These are phyloP conservation scores for Rhodotorula sp. DNA, from an alignment of 1,284 basidiomycete genomes.

Conservation along the genomic window DNA sequence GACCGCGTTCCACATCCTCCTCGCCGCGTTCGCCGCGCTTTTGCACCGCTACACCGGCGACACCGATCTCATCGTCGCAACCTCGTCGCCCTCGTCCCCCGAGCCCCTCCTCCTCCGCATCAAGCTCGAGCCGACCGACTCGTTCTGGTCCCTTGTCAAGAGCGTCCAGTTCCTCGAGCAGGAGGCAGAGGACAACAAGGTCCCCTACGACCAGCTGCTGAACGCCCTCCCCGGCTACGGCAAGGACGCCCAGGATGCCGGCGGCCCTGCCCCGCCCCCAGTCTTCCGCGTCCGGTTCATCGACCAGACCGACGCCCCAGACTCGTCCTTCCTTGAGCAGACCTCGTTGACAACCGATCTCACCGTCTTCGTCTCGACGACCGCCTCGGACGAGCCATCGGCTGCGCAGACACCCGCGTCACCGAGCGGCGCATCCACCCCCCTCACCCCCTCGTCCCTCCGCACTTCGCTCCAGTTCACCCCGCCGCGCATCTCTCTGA, in stretches of 20 bases:
- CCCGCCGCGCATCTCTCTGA: constrained; percentile 65
- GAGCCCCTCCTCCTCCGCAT: constrained; percentile 84
- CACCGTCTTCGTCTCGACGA: constrained; percentile 63
- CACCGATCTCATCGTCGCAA: constrained; percentile 89
- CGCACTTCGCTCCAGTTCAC: constrained; percentile 71
- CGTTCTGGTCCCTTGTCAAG: constrained; percentile 89
- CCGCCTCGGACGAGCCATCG: constrained; percentile 32
- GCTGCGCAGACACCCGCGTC: constrained; percentile 20
- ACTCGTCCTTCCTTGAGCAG: constrained; percentile 60
- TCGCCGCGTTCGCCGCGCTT: constrained; percentile 86
- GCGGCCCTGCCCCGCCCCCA: constrained; percentile 48
- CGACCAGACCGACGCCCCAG: constrained; percentile 74
- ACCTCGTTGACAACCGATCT: constrained; percentile 77
- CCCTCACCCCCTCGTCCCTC: constrained; percentile 56
- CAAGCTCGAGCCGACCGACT: constrained; percentile 79
- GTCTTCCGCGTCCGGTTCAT: constrained; percentile 95
- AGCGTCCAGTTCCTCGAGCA: constrained; percentile 80
- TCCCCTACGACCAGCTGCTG: constrained; percentile 82
- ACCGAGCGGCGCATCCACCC: constrained; percentile 56
- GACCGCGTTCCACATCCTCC: constrained; percentile 86
- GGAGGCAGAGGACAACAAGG: constrained; percentile 78
- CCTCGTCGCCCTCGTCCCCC: constrained; percentile 69
- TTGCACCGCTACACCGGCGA: constrained; percentile 96
- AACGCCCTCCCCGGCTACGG: constrained; percentile 46
- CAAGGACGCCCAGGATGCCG: constrained; percentile 24